Evolutionary conservation across 768 basidiomycete genomes (phyloP).

Genomic region (Filobasidium wieringae): DNA sequence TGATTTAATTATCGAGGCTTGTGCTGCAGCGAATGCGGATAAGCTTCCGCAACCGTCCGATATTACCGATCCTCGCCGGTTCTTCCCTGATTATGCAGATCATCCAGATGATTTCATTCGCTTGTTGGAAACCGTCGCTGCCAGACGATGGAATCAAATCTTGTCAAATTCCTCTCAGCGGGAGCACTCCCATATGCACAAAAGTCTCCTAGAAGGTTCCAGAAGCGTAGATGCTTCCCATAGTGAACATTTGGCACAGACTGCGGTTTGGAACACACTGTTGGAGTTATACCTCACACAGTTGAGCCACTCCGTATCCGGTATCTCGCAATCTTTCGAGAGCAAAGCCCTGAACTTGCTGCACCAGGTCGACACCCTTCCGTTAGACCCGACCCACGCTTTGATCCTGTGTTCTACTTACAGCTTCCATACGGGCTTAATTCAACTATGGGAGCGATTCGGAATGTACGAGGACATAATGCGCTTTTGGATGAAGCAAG

Average conservation of each 20-base stretch:
- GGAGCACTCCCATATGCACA: constrained; percentile 27
- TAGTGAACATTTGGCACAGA: constrained; percentile 55
- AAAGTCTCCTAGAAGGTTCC: constrained; percentile 14
- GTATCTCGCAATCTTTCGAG: constrained; percentile 32
- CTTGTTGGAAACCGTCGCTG: constrained; percentile 79
- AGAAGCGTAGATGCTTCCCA: too few relatives aligned
- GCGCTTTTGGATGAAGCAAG: constrained; percentile 75
- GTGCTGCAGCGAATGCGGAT: constrained; percentile 44
- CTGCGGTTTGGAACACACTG: constrained; percentile 88
- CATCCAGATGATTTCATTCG: constrained; percentile 68
- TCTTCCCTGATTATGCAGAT: constrained; percentile 90
- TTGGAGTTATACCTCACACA: constrained; percentile 72
- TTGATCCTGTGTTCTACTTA: constrained; percentile 85
- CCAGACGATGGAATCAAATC: constrained; percentile 64
- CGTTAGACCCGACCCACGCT: constrained; percentile 82
- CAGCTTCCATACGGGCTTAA: constrained; percentile 68
- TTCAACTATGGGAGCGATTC: constrained; percentile 81
- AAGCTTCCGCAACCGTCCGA: constrained; percentile 58
- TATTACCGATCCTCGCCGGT: constrained; percentile 64
- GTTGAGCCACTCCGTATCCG: constrained; percentile 39
- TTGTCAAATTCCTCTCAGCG: constrained; percentile 34
- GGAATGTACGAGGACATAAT: constrained; percentile 94
- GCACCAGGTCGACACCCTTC: constrained; percentile 43
- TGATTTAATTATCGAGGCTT: constrained; percentile 64
- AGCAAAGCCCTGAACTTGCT: constrained; percentile 67